Base-by-base conservation (phyloP, 331 rosid species). In the Telfairia occidentalis region DNA sequence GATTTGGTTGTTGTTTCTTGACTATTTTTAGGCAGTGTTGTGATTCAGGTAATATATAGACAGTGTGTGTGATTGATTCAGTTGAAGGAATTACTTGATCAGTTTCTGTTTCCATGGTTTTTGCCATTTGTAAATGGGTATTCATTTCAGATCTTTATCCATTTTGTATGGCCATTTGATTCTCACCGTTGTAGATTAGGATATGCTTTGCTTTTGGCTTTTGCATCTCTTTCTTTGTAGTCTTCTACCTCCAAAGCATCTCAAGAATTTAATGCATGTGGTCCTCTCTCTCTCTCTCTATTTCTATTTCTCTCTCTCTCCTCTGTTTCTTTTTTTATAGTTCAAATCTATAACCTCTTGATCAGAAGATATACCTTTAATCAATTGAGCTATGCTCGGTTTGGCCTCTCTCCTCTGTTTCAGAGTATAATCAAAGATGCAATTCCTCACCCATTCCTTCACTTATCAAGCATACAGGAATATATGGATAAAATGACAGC, bases 131-230 rank as follows among this genome's bases (percentile, higher is more conserved):
- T n/a, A n/a, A n/a, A n/a, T n/a, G 53, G 72, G 72, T 37, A 9
- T 46, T 30, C 7, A 29, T 34, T 4, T 13, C 10, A 43, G 70
- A 35, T 28, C 3, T 10, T 43, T 42, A 42, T 40, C 67, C 21
- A 38, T 28, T 29, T 37, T 75, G 59, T 73, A 32, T 73, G 77
- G 76, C 37, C 37, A 52, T 53, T 53, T 73, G 77, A 73, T 73
- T 73, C 66, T 73, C 52, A 53, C 35, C 65, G 34, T 23, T 73
- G 66, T 34, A 35, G 77, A 73, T 73, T 35, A 57, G 72, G 78
- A 59, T 75, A 75, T 75, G 59, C 77, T 32, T 45, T 75, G 40
- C 46, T 71, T 71, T 71, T 71, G 76, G 60, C 60, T 48, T 71
- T 70, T 75, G 70, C 38, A 59, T 58, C 78, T 75, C 78, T 73